Evolutionary conservation across 192 early-diverging fungal genomes (phyloP), one percentile per base, ranked within the genome.

Genomic region (Backusella psychrophila): DNA sequence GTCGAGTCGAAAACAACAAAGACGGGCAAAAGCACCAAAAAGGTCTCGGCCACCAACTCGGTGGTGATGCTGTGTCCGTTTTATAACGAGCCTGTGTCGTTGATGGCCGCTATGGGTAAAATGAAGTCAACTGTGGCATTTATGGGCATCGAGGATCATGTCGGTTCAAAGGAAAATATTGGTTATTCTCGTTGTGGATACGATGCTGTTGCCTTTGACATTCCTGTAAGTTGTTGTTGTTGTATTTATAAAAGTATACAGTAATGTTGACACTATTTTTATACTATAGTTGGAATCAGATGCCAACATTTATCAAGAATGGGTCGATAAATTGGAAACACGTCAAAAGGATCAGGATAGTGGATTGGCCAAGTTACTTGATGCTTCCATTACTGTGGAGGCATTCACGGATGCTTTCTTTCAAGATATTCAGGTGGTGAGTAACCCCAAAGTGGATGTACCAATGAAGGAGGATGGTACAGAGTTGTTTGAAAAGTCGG

Each of bases 61-160:
- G 78, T 82, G 0, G 78, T 88, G 6, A 83, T 78, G 26, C 63
- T 88, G 1, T 85, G 83, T 46, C 81, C 76, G 34, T 88, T 81
- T 73, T 86, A 86, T 33, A 77, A 76, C 26, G 76, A 84, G 12
- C 85, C 87, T 31, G 82, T 88, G 80, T 88, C 87, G 12, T 74
- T 88, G n/a, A 63, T 88, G 76, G 83, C 83, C 3, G 87, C 87
- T 7, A 84, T 88, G 83, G 80, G 80, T 31, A 86, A 76, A 63
- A 88, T 88, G 87, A 80, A 78, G 33, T 46, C 74, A 1, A 85
- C 85, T 29, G 81, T 78, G 6, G 77, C 69, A 34, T 79, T 78
- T 31, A 44, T 83, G 41, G 74, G 73, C 6, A 72, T 79, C 19
- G 23, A 79, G 36, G 35, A 71, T 39, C 33, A 33, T 33, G 33